Percentiles rank a stretch among this genome's conserved stretches.
Conservation (phyloP, 73 alveolate genomes). For the Blepharisma stoltei region DNA sequence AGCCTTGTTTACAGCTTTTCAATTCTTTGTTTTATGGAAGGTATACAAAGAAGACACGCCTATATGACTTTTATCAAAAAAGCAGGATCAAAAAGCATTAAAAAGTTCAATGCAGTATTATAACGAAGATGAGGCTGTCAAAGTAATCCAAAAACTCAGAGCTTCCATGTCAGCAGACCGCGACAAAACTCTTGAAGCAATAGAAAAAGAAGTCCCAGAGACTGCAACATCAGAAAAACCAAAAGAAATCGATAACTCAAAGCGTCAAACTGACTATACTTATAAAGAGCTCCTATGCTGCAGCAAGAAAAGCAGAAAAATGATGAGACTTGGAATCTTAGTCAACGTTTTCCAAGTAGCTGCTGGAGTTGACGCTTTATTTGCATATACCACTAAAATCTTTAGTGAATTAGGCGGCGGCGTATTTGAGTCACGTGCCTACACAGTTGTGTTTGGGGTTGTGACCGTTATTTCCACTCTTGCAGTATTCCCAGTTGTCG, state of each 20-base stretch:
- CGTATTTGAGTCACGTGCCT: neutral
- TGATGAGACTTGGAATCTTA: constrained; percentile 5
- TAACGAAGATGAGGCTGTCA: neutral
- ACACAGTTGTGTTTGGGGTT: neutral
- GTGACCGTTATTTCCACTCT: neutral
- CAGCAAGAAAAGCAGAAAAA: neutral
- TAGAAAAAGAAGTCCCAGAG: too few species aligned
- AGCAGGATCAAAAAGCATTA: neutral
- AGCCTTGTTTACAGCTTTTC: neutral
- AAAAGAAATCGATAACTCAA: too few species aligned
- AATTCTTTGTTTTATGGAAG: neutral
- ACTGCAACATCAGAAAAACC: too few species aligned
- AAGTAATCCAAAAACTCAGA: neutral
- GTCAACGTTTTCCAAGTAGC: neutral
- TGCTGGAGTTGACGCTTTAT: constrained; percentile 6
- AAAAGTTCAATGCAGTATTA: neutral
- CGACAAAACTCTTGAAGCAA: neutral
- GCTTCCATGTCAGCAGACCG: neutral
- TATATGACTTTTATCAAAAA: neutral
- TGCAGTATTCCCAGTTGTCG: neutral
- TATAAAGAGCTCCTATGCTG: neutral
- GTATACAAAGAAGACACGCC: constrained; percentile 11
- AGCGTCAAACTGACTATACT: neutral
- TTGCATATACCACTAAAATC: neutral
- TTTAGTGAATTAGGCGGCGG: constrained; percentile 16